Percentiles rank a stretch among this genome's conserved stretches.
These are phyloP conservation scores for Hsuehochloa calcarea DNA, from an alignment of 176 grass and related monocot genomes.

Conservation along the genomic window DNA sequence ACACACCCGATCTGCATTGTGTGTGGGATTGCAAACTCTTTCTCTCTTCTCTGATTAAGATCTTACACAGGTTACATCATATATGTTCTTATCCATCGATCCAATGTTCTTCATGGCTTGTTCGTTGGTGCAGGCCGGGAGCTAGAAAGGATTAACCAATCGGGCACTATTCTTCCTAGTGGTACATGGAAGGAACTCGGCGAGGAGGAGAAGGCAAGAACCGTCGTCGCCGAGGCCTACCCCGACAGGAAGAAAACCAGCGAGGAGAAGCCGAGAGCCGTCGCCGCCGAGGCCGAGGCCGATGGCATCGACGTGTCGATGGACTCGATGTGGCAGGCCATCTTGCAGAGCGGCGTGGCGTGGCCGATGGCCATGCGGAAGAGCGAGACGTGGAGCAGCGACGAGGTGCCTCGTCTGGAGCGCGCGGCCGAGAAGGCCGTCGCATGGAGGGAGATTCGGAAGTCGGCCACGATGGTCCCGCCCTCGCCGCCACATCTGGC, in stretches of 20 bases:
- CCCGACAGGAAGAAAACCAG: background rate
- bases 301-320: slow-evolving; percentile 20
- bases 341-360: slow-evolving; percentile 23
- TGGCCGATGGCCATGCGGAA: slow-evolving; percentile 49
- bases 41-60: too few relatives aligned
- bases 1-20: fast-evolving
- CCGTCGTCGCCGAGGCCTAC: background rate
- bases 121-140: too few relatives aligned
- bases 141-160: too few relatives aligned
- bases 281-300: background rate
- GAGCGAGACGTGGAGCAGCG: slow-evolving; percentile 67
- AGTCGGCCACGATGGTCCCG: slow-evolving; percentile 41
- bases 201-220: background rate
- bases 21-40: too few relatives aligned
- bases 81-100: too few relatives aligned
- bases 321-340: slow-evolving; percentile 53
- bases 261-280: background rate
- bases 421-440: slow-evolving; percentile 23
- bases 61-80: too few relatives aligned
- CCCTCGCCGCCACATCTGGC: slow-evolving; percentile 5
- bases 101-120: too few relatives aligned
- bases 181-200: too few relatives aligned
- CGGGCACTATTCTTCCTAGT: too few relatives aligned
- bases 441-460: slow-evolving; percentile 19
- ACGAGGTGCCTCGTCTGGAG: slow-evolving; percentile 34